Evolutionary conservation across 2,329 filamentous ascomycete genomes (phyloP), one percentile per base, ranked within the genome.

Genomic region (Ascochyta koolunga): DNA sequence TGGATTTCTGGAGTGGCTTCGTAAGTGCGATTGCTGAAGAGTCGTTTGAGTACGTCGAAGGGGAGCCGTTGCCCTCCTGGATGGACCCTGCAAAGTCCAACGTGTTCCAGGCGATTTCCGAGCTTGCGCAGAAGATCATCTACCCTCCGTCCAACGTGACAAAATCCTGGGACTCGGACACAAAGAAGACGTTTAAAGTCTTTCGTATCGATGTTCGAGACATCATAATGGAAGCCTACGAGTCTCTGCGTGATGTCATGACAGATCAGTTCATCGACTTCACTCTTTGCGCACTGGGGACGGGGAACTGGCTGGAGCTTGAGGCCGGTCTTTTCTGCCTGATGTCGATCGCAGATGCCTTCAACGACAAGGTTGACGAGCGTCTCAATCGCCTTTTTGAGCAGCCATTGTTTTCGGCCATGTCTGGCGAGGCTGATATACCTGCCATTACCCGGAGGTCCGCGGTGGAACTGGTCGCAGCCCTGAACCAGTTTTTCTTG

Each of bases 1-100:
- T 93, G 13, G 90, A 95, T 65, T 93, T 95, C 69, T 95, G 91
- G 90, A 88, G 85, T 16, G 87, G 85, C 1, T 91, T 88, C 68
- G 84, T 90, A 5, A 90, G 92, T 73, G 83, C 84, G 11, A 80
- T 78, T 86, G 78, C 83, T 80, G 55, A 89, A 86, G 68, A 79
- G 76, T 60, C 60, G 1, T 61, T 73, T 50, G 55, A 72, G 65
- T 21, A 75, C 76, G 4, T 69, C 40, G 49, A 64, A 54, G 54
- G 54, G n/a, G 52, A 54, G 74, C 4, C 74, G 77, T 9, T 38
- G 5, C 73, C 78, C 2, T 62, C 74, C 6, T 91, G 88, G 87
- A 80, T 88, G 42, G 75, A 78, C 7, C 72, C 79, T 7, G 86
- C 88, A 2, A 80, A 86, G 43, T 74, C 78, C 7, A 80, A 87